phyloP scores from a whole-genome alignment of 2,329 filamentous ascomycete species.

The Dactylonectria estremocensis region DNA sequence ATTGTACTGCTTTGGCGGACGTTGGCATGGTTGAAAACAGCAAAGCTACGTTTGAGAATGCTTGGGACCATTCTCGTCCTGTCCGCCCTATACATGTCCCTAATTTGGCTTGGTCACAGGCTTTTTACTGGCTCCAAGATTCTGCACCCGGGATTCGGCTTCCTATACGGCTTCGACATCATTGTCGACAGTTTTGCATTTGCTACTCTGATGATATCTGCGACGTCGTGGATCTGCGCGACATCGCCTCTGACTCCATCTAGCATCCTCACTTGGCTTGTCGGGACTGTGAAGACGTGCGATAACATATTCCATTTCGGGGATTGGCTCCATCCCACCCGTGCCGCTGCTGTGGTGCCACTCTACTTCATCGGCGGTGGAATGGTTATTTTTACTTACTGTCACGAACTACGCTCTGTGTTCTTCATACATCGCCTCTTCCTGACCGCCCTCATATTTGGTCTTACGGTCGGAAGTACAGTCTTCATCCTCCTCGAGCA shows the following conservation, averaged over 20 bases:
- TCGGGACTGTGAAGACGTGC: slow-evolving; percentile 56
- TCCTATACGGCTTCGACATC: slow-evolving; percentile 65
- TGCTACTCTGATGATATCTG: slow-evolving; percentile 60
- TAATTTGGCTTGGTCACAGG: slow-evolving; percentile 55
- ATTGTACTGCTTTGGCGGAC: slow-evolving; percentile 66
- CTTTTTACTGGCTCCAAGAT: slow-evolving; percentile 46
- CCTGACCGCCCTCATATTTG: slow-evolving; percentile 57
- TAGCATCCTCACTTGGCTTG: slow-evolving; percentile 60
- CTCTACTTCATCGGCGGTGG: slow-evolving; percentile 59
- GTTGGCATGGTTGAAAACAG: slow-evolving; percentile 66
- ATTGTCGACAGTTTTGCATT: slow-evolving; percentile 64
- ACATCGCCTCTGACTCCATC: slow-evolving; percentile 60
- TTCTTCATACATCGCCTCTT: slow-evolving; percentile 60
- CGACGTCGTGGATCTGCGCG: slow-evolving; percentile 63
- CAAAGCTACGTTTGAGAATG: slow-evolving; percentile 62
- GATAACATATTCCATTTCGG: slow-evolving; percentile 57
- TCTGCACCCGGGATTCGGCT: slow-evolving; percentile 55
- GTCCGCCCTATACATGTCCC: slow-evolving; percentile 56
- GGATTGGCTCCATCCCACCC: slow-evolving; percentile 62
- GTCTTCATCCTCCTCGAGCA: slow-evolving; percentile 55
- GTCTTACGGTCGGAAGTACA: slow-evolving; percentile 55
- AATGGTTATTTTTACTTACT: slow-evolving; percentile 61
- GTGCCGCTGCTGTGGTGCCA: slow-evolving; percentile 54
- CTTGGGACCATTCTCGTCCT: slow-evolving; percentile 60
- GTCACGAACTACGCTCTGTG: slow-evolving; percentile 60